Conservation (phyloP, 2,329 filamentous ascomycete species). For the Sporothrix sp. region DNA sequence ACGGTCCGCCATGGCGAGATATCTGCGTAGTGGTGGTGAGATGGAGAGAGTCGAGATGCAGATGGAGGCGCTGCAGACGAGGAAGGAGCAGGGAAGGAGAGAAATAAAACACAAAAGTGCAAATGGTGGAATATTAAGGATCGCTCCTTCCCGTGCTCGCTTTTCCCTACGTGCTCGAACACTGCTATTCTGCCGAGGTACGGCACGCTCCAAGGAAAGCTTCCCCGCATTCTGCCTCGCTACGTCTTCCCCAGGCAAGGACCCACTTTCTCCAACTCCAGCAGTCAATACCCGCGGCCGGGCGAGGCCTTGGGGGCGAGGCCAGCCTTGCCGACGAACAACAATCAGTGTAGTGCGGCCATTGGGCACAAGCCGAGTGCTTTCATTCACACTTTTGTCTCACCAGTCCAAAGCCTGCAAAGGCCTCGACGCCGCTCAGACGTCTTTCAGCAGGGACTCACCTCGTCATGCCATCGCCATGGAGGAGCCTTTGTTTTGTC, state of each 20-base stretch:
- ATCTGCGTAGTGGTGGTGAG: neutral
- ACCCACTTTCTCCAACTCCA: conserved; percentile 2
- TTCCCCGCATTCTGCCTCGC: neutral
- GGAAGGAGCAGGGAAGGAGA: neutral
- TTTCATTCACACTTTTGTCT: no score
- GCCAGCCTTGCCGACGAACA: no score
- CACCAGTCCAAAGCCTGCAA: no score
- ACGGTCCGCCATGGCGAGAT: conserved; percentile 41
- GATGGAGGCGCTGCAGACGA: neutral
- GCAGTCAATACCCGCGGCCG: no score
- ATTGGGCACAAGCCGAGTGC: no score
- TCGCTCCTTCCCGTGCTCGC: neutral
- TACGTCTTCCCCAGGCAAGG: neutral
- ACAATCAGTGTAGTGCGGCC: no score
- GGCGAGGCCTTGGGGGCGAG: no score
- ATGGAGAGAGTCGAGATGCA: neutral
- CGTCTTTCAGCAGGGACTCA: neutral
- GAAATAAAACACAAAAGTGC: neutral
- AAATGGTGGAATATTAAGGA: neutral
- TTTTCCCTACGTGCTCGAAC: neutral
- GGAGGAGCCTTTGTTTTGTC: neutral
- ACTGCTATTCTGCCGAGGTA: conserved; percentile 11
- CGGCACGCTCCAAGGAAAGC: neutral
- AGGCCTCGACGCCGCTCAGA: neutral
- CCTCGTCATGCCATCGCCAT: neutral